Percentiles rank a stretch among this genome's conserved stretches.
Evolutionary conservation across 202 grass and related monocot genomes (phyloP).

Genomic region (Setaria italica): DNA sequence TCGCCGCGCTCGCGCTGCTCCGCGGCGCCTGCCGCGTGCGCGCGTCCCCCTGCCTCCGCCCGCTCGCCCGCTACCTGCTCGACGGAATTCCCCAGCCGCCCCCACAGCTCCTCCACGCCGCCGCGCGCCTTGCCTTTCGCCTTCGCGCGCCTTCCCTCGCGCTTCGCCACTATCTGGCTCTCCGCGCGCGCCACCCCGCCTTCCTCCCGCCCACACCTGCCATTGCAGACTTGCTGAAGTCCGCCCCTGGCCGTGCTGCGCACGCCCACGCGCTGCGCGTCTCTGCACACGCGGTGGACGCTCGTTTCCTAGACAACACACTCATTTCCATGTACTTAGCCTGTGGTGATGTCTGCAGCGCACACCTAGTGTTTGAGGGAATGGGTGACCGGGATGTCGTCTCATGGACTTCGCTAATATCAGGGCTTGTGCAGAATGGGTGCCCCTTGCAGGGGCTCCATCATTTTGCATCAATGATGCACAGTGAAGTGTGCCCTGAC

Average conservation of each 20-base stretch:
- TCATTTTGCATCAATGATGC: slow-evolving; percentile 58
- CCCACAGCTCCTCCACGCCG: slow-evolving; percentile 44
- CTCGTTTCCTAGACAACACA: slow-evolving; percentile 57
- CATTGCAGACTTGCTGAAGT: slow-evolving; percentile 43
- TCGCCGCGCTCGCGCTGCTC: slow-evolving; percentile 42
- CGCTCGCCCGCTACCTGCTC: slow-evolving; percentile 51
- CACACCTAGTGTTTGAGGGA: slow-evolving; percentile 50
- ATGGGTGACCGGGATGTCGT: slow-evolving; percentile 55
- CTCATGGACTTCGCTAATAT: slow-evolving; percentile 75
- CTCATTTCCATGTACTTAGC: slow-evolving; percentile 60
- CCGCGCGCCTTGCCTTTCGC: slow-evolving; percentile 41
- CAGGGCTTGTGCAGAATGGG: slow-evolving; percentile 59
- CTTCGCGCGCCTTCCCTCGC: slow-evolving; percentile 40
- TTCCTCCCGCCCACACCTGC: slow-evolving; percentile 46
- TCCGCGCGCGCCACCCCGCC: slow-evolving; percentile 39
- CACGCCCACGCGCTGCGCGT: slow-evolving; percentile 59
- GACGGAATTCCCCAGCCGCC: slow-evolving; percentile 19
- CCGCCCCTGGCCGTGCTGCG: slow-evolving; percentile 43
- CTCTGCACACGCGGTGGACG: slow-evolving; percentile 25
- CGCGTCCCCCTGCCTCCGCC: slow-evolving; percentile 37
- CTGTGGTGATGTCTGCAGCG: slow-evolving; percentile 31
- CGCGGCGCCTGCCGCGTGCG: slow-evolving; percentile 39
- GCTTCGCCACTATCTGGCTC: slow-evolving; percentile 47
- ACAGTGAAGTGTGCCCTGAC: slow-evolving; percentile 47
- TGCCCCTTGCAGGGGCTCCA: slow-evolving; percentile 45